Base-by-base conservation (phyloP, 768 basidiomycete genomes). In the Pleurotus pulmonarius region DNA sequence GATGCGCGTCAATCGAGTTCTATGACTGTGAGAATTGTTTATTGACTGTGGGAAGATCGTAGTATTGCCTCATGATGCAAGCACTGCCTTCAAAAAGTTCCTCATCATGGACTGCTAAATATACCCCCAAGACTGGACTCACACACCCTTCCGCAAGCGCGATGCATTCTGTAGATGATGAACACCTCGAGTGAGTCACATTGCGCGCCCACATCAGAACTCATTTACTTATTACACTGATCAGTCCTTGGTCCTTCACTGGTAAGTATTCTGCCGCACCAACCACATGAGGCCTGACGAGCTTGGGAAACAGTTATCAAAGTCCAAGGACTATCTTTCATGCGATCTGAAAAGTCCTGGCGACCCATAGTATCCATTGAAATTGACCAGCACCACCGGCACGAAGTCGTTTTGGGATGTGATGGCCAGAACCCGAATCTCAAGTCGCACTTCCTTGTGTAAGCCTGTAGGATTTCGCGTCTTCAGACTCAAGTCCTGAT, bases 371-470 rank as follows among this genome's bases (percentile, higher is more conserved):
- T 90, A 49, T 75, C 79, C 0, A 65, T 90, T 3, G 77, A 79
- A 16, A 70, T 86, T 9, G 83, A 81, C 56, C 75, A 79, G 4
- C 76, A 80, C 24, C 70, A 78, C n/a, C 56, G 49, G 4, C 76
- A 83, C 56, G 88, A 90, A 62, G 73, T 81, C 7, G 67, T 73
- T 18, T 79, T 90, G 2, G 88, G 88, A 0, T 72, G 73, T 16
- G 87, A 90, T 55, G 88, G 88, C 0, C 86, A 88, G 63, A 87
- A 85, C 56, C 79, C 85, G 0, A 89, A 90, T 62, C 69, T 83
- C 47, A 86, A 83, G 59, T 73, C 78, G 1, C 68, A 66, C 0
- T 78, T 85, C 56, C 60, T 65, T 24, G 72, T 88, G 88, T 88
- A 64, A 54, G 84, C 73, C n/a, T 20, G 12, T 20, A 3, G 12